Conservation (phyloP, 768 basidiomycete species). For the Lyophyllum atratum region DNA sequence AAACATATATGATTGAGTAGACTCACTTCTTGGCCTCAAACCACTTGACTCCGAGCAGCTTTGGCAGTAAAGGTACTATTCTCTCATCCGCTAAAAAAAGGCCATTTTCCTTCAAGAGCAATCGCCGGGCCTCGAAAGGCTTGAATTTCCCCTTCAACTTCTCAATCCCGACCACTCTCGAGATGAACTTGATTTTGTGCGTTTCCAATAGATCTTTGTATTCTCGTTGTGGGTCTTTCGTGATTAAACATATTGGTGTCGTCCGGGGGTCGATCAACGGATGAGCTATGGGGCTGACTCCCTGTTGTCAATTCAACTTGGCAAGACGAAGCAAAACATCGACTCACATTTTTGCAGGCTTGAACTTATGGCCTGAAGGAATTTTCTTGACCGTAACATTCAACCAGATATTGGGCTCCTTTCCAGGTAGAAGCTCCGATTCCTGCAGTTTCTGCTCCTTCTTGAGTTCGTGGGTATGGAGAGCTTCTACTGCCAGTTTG, state of each 20-base stretch:
- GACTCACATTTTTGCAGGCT: constrained; percentile 83
- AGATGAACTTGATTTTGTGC: constrained; percentile 85
- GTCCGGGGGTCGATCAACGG: constrained; percentile 84
- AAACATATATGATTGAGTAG: neutral
- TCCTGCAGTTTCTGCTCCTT: constrained; percentile 66
- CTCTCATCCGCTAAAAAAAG: constrained; percentile 94
- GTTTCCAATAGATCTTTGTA: constrained; percentile 91
- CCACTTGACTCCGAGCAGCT: constrained; percentile 85
- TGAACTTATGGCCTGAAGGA: constrained; percentile 70
- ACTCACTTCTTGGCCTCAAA: constrained; percentile 94
- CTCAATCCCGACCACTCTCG: constrained; percentile 84
- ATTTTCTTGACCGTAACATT: constrained; percentile 86
- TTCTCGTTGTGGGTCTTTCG: constrained; percentile 92
- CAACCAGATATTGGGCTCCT: constrained; percentile 89
- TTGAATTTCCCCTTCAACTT: constrained; percentile 96
- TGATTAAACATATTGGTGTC: constrained; percentile 84
- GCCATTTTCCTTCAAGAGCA: constrained; percentile 85
- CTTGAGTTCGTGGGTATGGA: constrained; percentile 71
- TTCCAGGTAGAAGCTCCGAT: constrained; percentile 71
- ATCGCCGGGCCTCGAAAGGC: constrained; percentile 78
- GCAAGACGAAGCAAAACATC: neutral
- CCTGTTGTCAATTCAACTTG: constrained; percentile 22
- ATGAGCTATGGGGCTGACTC: constrained; percentile 67
- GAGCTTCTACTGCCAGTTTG: constrained; percentile 75
- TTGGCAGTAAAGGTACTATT: constrained; percentile 83